Percentiles rank a stretch among this genome's conserved stretches.
phyloP scores from a whole-genome alignment of 2,329 filamentous ascomycete genomes.

The Fusarium illudens region DNA sequence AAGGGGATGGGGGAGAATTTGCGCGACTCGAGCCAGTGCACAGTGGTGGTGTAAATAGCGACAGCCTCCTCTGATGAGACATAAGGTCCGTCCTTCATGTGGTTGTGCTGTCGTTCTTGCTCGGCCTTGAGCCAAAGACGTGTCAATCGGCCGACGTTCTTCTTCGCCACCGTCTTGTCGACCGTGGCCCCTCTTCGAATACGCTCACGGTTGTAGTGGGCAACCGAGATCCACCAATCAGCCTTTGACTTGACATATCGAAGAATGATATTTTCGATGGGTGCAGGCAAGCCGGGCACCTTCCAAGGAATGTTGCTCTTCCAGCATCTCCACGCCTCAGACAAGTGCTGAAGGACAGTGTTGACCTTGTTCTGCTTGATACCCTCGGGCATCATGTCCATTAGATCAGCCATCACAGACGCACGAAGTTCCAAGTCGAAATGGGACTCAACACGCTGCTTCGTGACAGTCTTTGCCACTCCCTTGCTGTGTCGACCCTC shows the following conservation, averaged over 20 bases:
- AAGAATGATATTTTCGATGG: conserved; percentile 98
- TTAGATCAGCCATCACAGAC: conserved; percentile 97
- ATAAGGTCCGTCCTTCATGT: conserved; percentile 98
- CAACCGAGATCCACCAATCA: conserved; percentile 99
- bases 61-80: conserved; percentile 98
- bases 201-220: conserved; percentile 97
- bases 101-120: conserved; percentile 98
- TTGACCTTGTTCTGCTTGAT: conserved; percentile 99
- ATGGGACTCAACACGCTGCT: conserved; percentile 98
- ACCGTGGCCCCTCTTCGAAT: conserved; percentile 96
- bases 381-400: conserved; percentile 99
- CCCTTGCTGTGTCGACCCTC: conserved; percentile 99
- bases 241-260: conserved; percentile 99
- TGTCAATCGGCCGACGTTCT: conserved; percentile 94
- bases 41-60: conserved; percentile 97
- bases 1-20: conserved; percentile 99
- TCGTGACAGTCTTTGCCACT: conserved; percentile 98
- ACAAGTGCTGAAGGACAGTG: conserved; percentile 94
- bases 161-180: conserved; percentile 99
- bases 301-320: conserved; percentile 99
- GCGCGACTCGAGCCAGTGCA: conserved; percentile 97
- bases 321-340: conserved; percentile 99
- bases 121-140: conserved; percentile 97
- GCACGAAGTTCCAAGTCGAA: conserved; percentile 97
- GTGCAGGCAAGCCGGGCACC: conserved; percentile 92